A percentile compares a stretch with the other conserved stretches of the same genome.
These are phyloP conservation scores for Auriscalpium vulgare DNA, from an alignment of 768 basidiomycete species.

Conservation along the genomic window DNA sequence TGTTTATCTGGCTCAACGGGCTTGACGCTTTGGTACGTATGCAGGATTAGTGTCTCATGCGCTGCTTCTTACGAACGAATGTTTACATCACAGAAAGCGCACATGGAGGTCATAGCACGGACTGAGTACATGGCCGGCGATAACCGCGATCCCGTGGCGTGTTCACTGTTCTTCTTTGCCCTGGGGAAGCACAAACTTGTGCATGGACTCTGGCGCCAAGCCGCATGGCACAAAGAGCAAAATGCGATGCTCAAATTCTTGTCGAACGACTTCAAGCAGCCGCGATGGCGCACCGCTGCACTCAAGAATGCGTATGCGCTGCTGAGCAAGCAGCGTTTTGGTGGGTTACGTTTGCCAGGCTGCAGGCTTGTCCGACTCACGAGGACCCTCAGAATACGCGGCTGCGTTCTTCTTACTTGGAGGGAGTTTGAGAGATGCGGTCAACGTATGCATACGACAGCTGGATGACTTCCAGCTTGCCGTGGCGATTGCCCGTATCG, in stretches of 20 bases:
- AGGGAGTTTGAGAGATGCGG: slow-evolving; percentile 81
- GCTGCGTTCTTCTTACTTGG: slow-evolving; percentile 96
- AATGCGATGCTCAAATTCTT: slow-evolving; percentile 85
- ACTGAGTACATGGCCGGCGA: slow-evolving; percentile 90
- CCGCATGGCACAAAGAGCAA: slow-evolving; percentile 90
- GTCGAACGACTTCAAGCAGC: slow-evolving; percentile 76
- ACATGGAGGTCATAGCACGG: slow-evolving; percentile 83
- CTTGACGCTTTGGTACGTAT: slow-evolving; percentile 63
- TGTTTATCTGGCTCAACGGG: slow-evolving; percentile 84
- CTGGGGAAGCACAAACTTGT: slow-evolving; percentile 88
- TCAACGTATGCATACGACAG: slow-evolving; percentile 83
- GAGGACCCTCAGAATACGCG: slow-evolving; percentile 69
- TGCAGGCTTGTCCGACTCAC: not conserved
- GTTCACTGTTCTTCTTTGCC: slow-evolving; percentile 92
- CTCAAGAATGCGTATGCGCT: slow-evolving; percentile 94
- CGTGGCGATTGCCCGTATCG: slow-evolving; percentile 73
- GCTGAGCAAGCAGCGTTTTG: slow-evolving; percentile 84
- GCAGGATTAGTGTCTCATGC: too few relatives aligned
- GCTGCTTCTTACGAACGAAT: not conserved
- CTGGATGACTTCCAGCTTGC: slow-evolving; percentile 88
- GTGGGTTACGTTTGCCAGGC: slow-evolving; percentile 37
- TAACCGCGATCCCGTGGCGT: slow-evolving; percentile 78
- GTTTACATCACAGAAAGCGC: slow-evolving; percentile 45
- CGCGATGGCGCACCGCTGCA: slow-evolving; percentile 88
- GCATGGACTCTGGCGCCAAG: slow-evolving; percentile 93